phyloP scores from a whole-genome alignment of 805 yeast genomes.

The Candida koratica region DNA sequence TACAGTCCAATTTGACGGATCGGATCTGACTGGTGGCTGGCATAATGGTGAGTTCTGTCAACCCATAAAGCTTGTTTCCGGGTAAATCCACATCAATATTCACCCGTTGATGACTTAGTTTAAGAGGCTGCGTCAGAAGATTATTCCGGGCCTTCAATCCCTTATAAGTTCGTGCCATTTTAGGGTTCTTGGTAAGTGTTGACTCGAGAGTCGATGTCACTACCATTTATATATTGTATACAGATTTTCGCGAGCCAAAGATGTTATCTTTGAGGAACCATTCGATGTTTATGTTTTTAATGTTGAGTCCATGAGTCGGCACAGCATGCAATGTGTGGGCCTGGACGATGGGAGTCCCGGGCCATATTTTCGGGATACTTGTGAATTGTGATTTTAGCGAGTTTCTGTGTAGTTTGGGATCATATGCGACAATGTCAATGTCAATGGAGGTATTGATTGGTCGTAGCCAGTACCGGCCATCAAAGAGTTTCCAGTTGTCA shows the following conservation, averaged over 20 bases:
- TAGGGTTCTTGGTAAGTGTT: neutral
- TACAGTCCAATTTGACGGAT: slow-evolving; percentile 69
- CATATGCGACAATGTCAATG: slow-evolving; percentile 17
- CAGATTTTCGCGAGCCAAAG: no score
- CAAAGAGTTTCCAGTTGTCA: slow-evolving; percentile 32
- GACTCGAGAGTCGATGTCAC: slow-evolving; percentile 6
- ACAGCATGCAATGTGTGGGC: slow-evolving; percentile 1
- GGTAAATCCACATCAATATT: slow-evolving; percentile 74
- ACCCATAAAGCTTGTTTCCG: slow-evolving; percentile 56
- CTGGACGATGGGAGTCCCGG: slow-evolving; percentile 6
- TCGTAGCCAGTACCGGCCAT: slow-evolving; percentile 35
- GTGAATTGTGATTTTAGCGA: slow-evolving; percentile 5
- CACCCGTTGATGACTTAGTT: slow-evolving; percentile 81
- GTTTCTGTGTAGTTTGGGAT: slow-evolving; percentile 11
- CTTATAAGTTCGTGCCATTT: slow-evolving; percentile 20
- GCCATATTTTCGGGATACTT: slow-evolving; percentile 4
- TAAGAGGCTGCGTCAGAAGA: slow-evolving; percentile 47
- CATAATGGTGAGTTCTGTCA: slow-evolving; percentile 76
- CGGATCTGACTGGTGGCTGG: slow-evolving; percentile 62
- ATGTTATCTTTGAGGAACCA: slow-evolving; percentile 10
- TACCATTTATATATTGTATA: neutral
- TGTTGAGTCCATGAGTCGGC: slow-evolving; percentile 6
- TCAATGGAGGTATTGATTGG: slow-evolving; percentile 1
- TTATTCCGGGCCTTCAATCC: slow-evolving; percentile 19
- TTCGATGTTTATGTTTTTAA: slow-evolving; percentile 1